Base-by-base conservation (phyloP, 1,284 basidiomycete genomes). In the Spongispora temasekensis region DNA sequence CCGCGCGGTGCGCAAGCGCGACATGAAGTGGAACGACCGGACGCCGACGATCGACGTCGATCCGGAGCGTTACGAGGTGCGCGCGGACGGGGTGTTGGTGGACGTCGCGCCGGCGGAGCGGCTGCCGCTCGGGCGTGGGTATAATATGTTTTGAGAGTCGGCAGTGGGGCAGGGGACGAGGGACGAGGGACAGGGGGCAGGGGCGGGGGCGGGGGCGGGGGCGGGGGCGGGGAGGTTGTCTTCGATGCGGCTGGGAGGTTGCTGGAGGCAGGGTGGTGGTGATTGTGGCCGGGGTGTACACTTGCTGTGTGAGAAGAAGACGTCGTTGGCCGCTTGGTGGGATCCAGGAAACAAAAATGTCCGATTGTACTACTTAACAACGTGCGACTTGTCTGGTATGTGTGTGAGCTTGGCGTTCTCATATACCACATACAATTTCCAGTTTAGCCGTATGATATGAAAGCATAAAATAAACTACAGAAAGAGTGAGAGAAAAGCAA, bases 21-120 rank as follows among this genome's bases (percentile, higher is more conserved):
- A 96, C 72, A 96, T 98, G 94, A 98, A 97, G 78, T 91, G 88
- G 84, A 99, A 99, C 75, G 81, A 87, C 61, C 77, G 82, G 55
- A 87, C 87, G 64, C 97, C 97, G 2, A 82, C 81, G 72, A 93
- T 99, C 85, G 79, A 67, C 15, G 96, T 99, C 48, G 94, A 99
- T 74, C 93, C 97, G 1, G 97, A 99, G 79, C 93, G 82, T 58
- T 98, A 97, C 74, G 89, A 92, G 61, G 95, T 97, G 8, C 78
- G 77, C 13, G 94, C 93, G 7, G 91, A 97, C 74, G 94, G 90
- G 2, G 85, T 82, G 23, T 76, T 92, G 60, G 85, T 84, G 71
- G 91, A 93, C 69, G 85, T 95, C 1, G 86, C 80, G 60, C 90
- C 94, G 4, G 93, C 95, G n/a, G 79, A 77, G 56, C 82, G 70